A percentile compares a stretch with the other conserved stretches of the same genome.
These are phyloP conservation scores for Infundibulicybe gibba DNA, from an alignment of 768 basidiomycete genomes.

Conservation along the genomic window DNA sequence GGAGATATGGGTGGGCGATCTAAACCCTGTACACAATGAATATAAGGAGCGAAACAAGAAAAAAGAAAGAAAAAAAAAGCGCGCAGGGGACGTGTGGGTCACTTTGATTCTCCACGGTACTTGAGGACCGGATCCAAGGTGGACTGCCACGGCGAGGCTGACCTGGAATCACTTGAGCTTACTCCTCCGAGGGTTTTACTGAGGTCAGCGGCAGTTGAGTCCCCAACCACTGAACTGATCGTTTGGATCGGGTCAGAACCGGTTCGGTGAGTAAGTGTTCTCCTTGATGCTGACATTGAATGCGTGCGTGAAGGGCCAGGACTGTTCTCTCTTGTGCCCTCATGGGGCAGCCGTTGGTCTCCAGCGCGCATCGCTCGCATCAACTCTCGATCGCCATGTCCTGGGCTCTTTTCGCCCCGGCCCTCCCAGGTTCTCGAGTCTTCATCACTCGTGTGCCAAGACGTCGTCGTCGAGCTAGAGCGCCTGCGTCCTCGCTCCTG, in stretches of 20 bases:
- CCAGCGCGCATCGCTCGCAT: neutral
- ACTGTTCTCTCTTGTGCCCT: neutral
- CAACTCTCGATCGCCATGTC: neutral
- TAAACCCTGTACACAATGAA: no score
- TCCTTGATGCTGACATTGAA: conserved; percentile 13
- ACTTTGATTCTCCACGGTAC: neutral
- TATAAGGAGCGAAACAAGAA: neutral
- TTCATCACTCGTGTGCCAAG: conserved; percentile 3
- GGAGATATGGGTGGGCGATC: no score
- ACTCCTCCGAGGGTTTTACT: no score
- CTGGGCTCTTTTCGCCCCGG: conserved; percentile 1
- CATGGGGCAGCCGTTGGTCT: neutral
- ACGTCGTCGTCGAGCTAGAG: conserved; percentile 4
- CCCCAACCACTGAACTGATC: neutral
- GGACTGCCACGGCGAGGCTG: no score
- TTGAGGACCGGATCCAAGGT: no score
- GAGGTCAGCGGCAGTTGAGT: neutral
- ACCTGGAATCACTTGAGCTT: no score
- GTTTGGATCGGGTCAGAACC: neutral
- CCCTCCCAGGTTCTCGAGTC: conserved; percentile 9
- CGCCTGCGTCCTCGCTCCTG: conserved; percentile 2
- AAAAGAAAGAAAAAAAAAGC: neutral
- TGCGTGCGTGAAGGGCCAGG: conserved; percentile 11
- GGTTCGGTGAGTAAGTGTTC: conserved; percentile 2
- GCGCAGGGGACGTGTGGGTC: neutral